These are phyloP conservation scores for Trichomonascaceae sp. DNA, from an alignment of 1,139 yeast species.

Conservation along the genomic window DNA sequence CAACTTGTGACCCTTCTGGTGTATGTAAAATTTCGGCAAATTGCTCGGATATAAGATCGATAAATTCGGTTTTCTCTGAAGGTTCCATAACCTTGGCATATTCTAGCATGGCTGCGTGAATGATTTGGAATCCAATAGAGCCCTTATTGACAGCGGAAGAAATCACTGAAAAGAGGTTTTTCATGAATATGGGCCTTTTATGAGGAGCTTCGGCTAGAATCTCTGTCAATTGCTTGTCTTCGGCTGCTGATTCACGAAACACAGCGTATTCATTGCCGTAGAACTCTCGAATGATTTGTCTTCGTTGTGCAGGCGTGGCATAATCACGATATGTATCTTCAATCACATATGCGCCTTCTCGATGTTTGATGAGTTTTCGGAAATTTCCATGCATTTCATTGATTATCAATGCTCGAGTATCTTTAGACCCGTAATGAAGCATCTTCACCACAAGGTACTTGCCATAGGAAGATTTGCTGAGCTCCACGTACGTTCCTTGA, in stretches of 20 bases:
- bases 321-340: conserved; percentile 88
- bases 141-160: conserved; percentile 92
- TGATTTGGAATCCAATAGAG: conserved; percentile 89
- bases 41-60: conserved; percentile 80
- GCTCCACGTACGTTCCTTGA: conserved; percentile 68
- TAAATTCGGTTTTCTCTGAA: conserved; percentile 72
- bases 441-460: conserved; percentile 84
- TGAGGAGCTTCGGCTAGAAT: conserved; percentile 69
- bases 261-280: conserved; percentile 97
- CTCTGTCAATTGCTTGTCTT: conserved; percentile 53
- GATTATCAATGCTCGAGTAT: conserved; percentile 66
- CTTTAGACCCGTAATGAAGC: conserved; percentile 85
- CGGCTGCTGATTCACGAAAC: conserved; percentile 64
- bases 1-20: conserved; percentile 88
- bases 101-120: conserved; percentile 95
- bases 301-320: conserved; percentile 75
- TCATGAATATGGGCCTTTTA: conserved; percentile 69
- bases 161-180: conserved; percentile 75
- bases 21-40: conserved; percentile 95
- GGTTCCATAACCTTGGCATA: conserved; percentile 59
- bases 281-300: conserved; percentile 89
- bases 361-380: conserved; percentile 90
- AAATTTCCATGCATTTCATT: conserved; percentile 86
- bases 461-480: conserved; percentile 92
- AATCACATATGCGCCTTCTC: conserved; percentile 98